These are phyloP conservation scores for Coemansia sp. DNA, from an alignment of 192 early-diverging fungal genomes.

Conservation along the genomic window DNA sequence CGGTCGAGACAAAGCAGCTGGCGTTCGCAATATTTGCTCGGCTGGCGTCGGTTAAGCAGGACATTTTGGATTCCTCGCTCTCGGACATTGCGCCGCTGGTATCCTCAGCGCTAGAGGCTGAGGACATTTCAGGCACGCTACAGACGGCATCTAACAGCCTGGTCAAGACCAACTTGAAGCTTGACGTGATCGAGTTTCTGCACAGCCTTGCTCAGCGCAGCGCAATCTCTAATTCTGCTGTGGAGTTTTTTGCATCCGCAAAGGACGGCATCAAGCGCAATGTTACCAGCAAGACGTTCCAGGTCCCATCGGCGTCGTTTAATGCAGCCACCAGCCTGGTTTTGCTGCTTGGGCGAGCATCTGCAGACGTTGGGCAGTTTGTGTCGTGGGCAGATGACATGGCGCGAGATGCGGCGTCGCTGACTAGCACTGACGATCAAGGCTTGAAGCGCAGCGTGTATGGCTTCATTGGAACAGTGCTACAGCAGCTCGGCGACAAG, in stretches of 20 bases:
- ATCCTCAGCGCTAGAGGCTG: slow-evolving; percentile 15
- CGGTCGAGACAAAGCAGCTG: slow-evolving; percentile 47
- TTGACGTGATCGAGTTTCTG: slow-evolving; percentile 40
- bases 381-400: slow-evolving; percentile 19
- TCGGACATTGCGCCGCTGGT: slow-evolving; percentile 13
- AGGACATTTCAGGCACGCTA: slow-evolving; percentile 25
- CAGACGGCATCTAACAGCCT: slow-evolving; percentile 30
- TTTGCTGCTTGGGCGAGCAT: slow-evolving; percentile 8
- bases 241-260: slow-evolving; percentile 11
- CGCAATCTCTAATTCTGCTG: slow-evolving; percentile 8
- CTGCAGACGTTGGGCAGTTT: slow-evolving; percentile 9
- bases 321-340: slow-evolving; percentile 14
- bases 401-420: slow-evolving; percentile 2
- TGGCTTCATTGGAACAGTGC: slow-evolving; percentile 11
- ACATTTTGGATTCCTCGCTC: slow-evolving; percentile 21
- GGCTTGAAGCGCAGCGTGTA: slow-evolving; percentile 9
- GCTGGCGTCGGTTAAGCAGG: slow-evolving; percentile 8
- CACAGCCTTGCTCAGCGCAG: slow-evolving; percentile 10
- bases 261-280: slow-evolving; percentile 13
- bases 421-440: slow-evolving; percentile 10
- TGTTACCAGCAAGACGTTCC: slow-evolving; percentile 25
- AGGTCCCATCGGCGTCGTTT: slow-evolving; percentile 22
- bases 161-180: slow-evolving; percentile 38
- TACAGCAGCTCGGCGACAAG: slow-evolving; percentile 27
- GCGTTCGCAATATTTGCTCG: slow-evolving; percentile 27